phyloP scores from a whole-genome alignment of 306 rosid species.

The Hylodesmum podocarpum region DNA sequence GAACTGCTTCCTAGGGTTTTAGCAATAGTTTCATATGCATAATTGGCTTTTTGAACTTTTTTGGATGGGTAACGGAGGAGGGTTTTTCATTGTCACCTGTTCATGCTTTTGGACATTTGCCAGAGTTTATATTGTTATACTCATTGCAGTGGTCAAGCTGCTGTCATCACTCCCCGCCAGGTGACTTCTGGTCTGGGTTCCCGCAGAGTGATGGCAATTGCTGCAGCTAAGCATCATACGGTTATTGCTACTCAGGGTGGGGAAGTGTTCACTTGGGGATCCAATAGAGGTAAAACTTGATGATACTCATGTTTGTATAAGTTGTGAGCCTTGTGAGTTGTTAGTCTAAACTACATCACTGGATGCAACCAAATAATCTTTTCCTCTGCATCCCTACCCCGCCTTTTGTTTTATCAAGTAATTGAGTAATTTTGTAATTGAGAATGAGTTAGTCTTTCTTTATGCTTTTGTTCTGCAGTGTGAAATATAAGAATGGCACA shows the following conservation, averaged over 20 bases:
- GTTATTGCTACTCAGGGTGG: slow-evolving; percentile 89
- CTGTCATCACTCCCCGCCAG: slow-evolving; percentile 97
- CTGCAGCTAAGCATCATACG: slow-evolving; percentile 99
- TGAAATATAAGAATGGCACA: slow-evolving; percentile 23
- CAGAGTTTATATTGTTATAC: slow-evolving; percentile 37
- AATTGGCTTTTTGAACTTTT: background rate
- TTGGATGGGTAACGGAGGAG: background rate
- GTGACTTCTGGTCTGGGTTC: slow-evolving; percentile 88
- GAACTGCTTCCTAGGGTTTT: background rate
- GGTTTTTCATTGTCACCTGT: background rate
- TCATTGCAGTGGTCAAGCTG: slow-evolving; percentile 95
- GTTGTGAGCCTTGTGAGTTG: slow-evolving; percentile 1
- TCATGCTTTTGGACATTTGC: slow-evolving; percentile 18
- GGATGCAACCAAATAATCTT: background rate
- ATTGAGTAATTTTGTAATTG: background rate
- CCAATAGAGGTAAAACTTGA: slow-evolving; percentile 87
- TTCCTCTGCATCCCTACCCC: slow-evolving; percentile 23
- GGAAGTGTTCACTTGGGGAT: slow-evolving; percentile 98
- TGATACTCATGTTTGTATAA: background rate
- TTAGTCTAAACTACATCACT: background rate
- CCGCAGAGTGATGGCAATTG: slow-evolving; percentile 77
- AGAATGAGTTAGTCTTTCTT: slow-evolving; percentile 15
- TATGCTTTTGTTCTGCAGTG: slow-evolving; percentile 6
- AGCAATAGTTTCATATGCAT: background rate
- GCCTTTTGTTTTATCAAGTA: background rate